Conservation (phyloP, 257 asterid genomes). For the Fraxinus americana region DNA sequence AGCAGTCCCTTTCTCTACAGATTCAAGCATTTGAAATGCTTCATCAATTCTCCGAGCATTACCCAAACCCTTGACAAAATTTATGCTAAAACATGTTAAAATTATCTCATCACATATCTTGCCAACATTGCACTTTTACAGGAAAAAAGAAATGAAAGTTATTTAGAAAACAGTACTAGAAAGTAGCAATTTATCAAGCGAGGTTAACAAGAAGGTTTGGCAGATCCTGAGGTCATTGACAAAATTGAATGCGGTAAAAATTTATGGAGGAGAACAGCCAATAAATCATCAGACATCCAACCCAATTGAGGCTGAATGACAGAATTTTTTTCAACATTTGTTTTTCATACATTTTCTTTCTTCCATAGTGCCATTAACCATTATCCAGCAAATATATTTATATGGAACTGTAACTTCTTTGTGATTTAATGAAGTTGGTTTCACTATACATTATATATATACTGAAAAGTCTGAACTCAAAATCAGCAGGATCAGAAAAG, state of each 20-base stretch:
- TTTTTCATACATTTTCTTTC: too few relatives aligned
- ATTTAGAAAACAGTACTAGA: not conserved
- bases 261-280: not conserved
- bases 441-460: not conserved
- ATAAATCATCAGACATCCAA: not conserved
- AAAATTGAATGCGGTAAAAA: not conserved
- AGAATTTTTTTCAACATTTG: not conserved
- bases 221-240: not conserved
- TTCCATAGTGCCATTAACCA: too few relatives aligned
- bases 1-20: constrained; percentile 64
- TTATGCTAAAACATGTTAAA: constrained; percentile 13
- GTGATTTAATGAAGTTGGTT: not conserved
- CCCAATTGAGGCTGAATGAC: not conserved
- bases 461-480: not conserved
- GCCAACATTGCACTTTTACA: constrained; percentile 17
- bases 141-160: constrained; percentile 14
- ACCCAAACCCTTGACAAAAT: constrained; percentile 55
- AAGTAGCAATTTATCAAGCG: not conserved
- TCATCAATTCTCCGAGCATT: constrained; percentile 59
- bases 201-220: not conserved
- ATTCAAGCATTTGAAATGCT: constrained; percentile 75
- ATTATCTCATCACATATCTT: not conserved
- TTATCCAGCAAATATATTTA: too few relatives aligned
- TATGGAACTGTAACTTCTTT: not conserved
- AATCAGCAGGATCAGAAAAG: not conserved